These are phyloP conservation scores for Tuber borchii DNA, from an alignment of 495 filamentous ascomycete species.

Conservation along the genomic window DNA sequence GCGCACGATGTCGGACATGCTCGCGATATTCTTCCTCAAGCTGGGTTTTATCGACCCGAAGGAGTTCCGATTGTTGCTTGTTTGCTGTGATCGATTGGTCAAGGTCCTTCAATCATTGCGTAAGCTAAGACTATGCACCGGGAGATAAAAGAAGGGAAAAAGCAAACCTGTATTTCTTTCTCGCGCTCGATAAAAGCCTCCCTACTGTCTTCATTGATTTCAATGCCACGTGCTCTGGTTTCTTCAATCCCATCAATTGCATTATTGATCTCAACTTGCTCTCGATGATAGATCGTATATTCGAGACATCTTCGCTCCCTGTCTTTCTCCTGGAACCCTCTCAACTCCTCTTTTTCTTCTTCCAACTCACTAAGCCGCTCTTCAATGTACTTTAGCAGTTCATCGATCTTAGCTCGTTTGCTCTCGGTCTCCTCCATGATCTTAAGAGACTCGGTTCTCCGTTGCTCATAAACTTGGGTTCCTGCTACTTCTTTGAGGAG, in stretches of 20 bases:
- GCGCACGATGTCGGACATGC: conserved; percentile 65
- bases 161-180: conserved; percentile 59
- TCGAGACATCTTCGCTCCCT: conserved; percentile 85
- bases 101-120: conserved; percentile 44
- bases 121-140: conserved; percentile 6
- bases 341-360: conserved; percentile 92
- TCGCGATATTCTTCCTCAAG: conserved; percentile 86
- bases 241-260: conserved; percentile 79
- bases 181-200: conserved; percentile 72
- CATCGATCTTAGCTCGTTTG: conserved; percentile 90
- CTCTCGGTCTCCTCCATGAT: conserved; percentile 97
- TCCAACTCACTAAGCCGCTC: conserved; percentile 83
- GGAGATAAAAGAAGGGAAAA: background rate
- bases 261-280: conserved; percentile 69
- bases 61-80: conserved; percentile 73
- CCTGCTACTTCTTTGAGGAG: conserved; percentile 95
- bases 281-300: conserved; percentile 85
- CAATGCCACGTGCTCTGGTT: conserved; percentile 68
- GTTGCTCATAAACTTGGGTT: conserved; percentile 91
- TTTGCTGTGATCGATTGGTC: conserved; percentile 71
- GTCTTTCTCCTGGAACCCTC: conserved; percentile 89
- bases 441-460: conserved; percentile 80
- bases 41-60: conserved; percentile 79
- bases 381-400: conserved; percentile 81
- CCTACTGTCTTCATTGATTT: conserved; percentile 73